Conservation (phyloP, 495 filamentous ascomycete species). For the Annulohypoxylon maeteangense region DNA sequence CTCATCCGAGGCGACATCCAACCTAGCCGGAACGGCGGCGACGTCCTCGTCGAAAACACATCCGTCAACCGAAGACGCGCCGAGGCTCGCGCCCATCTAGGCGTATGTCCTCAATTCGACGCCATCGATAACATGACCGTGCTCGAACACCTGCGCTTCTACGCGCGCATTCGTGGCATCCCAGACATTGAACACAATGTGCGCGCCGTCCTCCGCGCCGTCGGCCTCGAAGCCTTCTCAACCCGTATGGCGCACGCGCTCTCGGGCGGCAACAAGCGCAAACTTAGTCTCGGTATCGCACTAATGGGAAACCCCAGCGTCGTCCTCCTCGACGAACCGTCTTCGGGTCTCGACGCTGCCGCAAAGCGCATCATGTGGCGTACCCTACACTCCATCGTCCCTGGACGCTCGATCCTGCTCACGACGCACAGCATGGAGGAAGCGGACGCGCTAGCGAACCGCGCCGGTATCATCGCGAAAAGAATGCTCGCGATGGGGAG, state of each 20-base stretch:
- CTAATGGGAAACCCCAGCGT: slow-evolving; percentile 80
- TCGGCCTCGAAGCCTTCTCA: slow-evolving; percentile 68
- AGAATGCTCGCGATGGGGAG: slow-evolving; percentile 77
- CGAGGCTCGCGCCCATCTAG: slow-evolving; percentile 74
- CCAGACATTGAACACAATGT: slow-evolving; percentile 71
- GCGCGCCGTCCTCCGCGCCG: slow-evolving; percentile 64
- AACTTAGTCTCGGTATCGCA: slow-evolving; percentile 78
- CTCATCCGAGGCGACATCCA: slow-evolving; percentile 86
- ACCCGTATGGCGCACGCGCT: slow-evolving; percentile 71
- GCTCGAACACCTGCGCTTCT: slow-evolving; percentile 76
- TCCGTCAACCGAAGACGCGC: slow-evolving; percentile 72
- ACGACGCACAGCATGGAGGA: slow-evolving; percentile 89
- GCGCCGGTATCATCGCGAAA: slow-evolving; percentile 77
- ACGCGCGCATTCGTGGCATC: slow-evolving; percentile 76
- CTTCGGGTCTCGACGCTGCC: slow-evolving; percentile 75
- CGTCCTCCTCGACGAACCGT: slow-evolving; percentile 76
- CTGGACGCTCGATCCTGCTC: slow-evolving; percentile 70
- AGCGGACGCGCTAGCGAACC: slow-evolving; percentile 75
- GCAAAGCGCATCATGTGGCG: slow-evolving; percentile 82
- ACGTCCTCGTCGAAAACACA: slow-evolving; percentile 79
- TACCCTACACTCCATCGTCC: slow-evolving; percentile 66
- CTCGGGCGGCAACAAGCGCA: slow-evolving; percentile 79
- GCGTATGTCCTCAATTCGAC: slow-evolving; percentile 82
- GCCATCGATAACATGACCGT: slow-evolving; percentile 77
- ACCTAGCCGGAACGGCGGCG: slow-evolving; percentile 67